Base-by-base conservation (phyloP, 805 yeast genomes). In the Lachancea nothofagi region DNA sequence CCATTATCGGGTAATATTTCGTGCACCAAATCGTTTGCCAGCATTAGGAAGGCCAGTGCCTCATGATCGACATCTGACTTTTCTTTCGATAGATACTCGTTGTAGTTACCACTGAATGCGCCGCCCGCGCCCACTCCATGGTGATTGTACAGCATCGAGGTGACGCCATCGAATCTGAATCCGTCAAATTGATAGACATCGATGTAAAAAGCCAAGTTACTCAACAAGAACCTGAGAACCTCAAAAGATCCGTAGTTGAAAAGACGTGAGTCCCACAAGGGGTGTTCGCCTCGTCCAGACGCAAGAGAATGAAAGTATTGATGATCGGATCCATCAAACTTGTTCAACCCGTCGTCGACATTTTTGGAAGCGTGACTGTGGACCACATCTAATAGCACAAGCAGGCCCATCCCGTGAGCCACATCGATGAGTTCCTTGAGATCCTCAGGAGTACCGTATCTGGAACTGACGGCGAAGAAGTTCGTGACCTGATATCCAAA, bases 401-500 rank as follows among this genome's bases (percentile, higher is more conserved):
- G 72, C 37, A 90, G 78, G 0, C 96, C 97, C 63, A 83, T 63
- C 3, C 82, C 75, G 60, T 90, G 98, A 4, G 97, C 97, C 4
- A 84, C 78, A 62, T 93, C 98, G 33, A 90, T 75, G 49, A 90
- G 75, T 60, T 84, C 88, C 62, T 85, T 89, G 54, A 90, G 71
- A 36, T 93, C 97, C 51, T 93, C 97, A 2, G 98, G 97, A 0
- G 96, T 78, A 21, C 98, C 98, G 53, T 71, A 93, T 47, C 98
- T 74, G 6, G 97, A 89, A 38, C 93, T 80, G 18, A 75, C 71
- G 2, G 97, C 97, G 60, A 84, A 90, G 59, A 90, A 93, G 44
- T 82, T 84, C 17, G 97, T 89, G 20, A 90, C 80, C 62, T 90
- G 98, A 61, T 90, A 90, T n/a, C 98, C 98, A 60, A 90, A 90